Percentiles rank a stretch among this genome's conserved stretches.
Evolutionary conservation across 345 rosid species (phyloP).

Genomic region (Streptanthus diversifolius): DNA sequence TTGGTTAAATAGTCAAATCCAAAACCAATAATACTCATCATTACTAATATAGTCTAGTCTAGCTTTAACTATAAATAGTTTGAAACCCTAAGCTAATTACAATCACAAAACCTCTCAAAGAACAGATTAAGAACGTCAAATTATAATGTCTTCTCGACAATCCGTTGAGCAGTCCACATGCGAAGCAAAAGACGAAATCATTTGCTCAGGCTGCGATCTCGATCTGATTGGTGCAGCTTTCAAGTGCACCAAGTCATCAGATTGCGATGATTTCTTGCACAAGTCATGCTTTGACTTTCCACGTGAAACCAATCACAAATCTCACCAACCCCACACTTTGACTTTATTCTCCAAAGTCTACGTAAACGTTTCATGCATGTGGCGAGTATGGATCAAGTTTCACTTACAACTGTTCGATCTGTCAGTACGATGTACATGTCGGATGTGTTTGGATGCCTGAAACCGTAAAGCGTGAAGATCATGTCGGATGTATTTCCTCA

Average conservation of each 20-base stretch:
- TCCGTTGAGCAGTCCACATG: conserved; percentile 11
- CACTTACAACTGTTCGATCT: conserved; percentile 17
- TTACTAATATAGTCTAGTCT: background rate
- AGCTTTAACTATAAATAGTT: background rate
- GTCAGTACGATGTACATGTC: conserved; percentile 21
- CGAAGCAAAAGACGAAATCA: conserved; percentile 7
- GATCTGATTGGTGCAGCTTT: conserved; percentile 26
- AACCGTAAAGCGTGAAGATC: conserved; percentile 12
- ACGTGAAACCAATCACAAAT: conserved; percentile 6
- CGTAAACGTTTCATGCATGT: conserved; percentile 12
- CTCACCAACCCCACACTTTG: conserved; percentile 11
- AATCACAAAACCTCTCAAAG: conserved; percentile 5
- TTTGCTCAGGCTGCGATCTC: conserved; percentile 25
- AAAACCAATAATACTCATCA: background rate
- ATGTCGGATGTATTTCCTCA: too few species aligned
- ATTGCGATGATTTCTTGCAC: conserved; percentile 23
- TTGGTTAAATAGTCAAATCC: conserved; percentile 5
- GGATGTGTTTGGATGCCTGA: conserved; percentile 23
- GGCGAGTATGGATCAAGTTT: conserved; percentile 18
- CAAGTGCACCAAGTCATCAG: conserved; percentile 25
- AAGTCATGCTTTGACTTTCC: conserved; percentile 22
- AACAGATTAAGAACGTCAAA: background rate
- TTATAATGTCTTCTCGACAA: conserved; percentile 4
- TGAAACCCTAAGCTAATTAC: background rate
- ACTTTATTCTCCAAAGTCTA: conserved; percentile 20